A percentile compares a stretch with the other conserved stretches of the same genome.
Conservation (phyloP, 73 alveolate genomes). For the Tetrahymena borealis region DNA sequence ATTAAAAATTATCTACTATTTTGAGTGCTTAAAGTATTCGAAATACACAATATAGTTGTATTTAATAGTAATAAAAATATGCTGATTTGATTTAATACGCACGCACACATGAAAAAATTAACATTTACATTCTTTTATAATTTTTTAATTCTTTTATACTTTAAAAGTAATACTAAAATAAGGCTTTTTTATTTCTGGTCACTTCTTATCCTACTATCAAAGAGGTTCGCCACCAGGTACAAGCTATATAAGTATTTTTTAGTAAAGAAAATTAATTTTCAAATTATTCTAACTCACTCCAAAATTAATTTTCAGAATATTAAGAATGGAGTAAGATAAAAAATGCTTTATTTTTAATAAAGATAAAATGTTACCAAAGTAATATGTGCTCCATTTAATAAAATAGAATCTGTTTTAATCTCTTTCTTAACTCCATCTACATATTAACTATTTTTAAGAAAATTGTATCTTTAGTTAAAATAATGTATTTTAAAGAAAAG, state of each 20-base stretch:
- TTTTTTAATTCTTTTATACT: neutral
- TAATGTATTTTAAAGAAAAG: too few relatives aligned
- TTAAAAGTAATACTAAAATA: too few relatives aligned
- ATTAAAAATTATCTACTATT: too few relatives aligned
- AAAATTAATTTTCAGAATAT: neutral
- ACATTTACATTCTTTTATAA: too few relatives aligned
- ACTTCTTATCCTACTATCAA: neutral
- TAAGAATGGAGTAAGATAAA: neutral
- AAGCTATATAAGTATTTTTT: neutral
- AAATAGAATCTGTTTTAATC: conserved; percentile 17
- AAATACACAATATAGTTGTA: too few relatives aligned
- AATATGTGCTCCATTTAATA: conserved; percentile 19
- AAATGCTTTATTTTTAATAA: neutral
- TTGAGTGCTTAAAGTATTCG: too few relatives aligned
- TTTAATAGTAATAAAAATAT: too few relatives aligned
- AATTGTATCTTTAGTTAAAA: too few relatives aligned
- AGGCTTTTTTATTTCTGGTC: neutral
- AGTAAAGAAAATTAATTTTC: neutral
- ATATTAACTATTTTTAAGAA: neutral
- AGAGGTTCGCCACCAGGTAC: neutral
- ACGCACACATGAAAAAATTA: too few relatives aligned
- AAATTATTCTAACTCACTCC: neutral
- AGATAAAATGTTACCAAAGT: neutral
- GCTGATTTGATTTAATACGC: too few relatives aligned
- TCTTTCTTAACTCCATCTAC: conserved; percentile 12